Evolutionary conservation across 75 land plant genomes (phyloP).

Genomic region (Isoetes taiwanensis): DNA sequence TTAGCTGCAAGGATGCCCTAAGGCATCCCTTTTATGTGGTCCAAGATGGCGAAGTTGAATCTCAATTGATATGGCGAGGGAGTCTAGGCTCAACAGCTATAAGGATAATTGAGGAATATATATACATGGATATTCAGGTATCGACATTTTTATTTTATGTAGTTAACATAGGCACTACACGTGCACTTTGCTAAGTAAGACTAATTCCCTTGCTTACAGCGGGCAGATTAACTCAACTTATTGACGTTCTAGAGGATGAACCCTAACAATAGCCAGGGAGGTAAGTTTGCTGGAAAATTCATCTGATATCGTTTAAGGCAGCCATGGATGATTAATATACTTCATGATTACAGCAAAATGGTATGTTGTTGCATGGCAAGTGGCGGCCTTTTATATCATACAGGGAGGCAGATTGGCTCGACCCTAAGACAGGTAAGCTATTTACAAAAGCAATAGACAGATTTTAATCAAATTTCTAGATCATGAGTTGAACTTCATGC

Average conservation of each 20-base stretch:
- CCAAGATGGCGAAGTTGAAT: conserved; percentile 70
- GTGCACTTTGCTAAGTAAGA: background rate
- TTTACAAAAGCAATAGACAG: background rate
- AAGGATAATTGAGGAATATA: conserved; percentile 81
- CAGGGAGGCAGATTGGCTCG: conserved; percentile 71
- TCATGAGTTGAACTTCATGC: too few species aligned
- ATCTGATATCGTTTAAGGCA: too few species aligned
- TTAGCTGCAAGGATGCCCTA: conserved; percentile 72
- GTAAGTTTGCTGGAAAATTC: too few species aligned
- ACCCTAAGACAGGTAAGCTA: conserved; percentile 49
- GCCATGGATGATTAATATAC: too few species aligned
- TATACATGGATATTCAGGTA: conserved; percentile 70
- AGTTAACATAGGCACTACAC: background rate
- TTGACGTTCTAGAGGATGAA: conserved; percentile 73
- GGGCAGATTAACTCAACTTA: conserved; percentile 53
- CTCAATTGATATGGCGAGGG: conserved; percentile 77
- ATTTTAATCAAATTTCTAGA: too few species aligned
- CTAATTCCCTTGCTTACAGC: conserved; percentile 29
- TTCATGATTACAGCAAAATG: too few species aligned
- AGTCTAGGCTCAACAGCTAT: conserved; percentile 86
- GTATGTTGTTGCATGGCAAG: conserved; percentile 50
- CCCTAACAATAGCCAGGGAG: too few species aligned
- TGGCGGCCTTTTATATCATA: conserved; percentile 76
- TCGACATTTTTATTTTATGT: too few species aligned
- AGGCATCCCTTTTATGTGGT: conserved; percentile 86